phyloP scores from a whole-genome alignment of 495 filamentous ascomycete species.

The Daldinia loculata region DNA sequence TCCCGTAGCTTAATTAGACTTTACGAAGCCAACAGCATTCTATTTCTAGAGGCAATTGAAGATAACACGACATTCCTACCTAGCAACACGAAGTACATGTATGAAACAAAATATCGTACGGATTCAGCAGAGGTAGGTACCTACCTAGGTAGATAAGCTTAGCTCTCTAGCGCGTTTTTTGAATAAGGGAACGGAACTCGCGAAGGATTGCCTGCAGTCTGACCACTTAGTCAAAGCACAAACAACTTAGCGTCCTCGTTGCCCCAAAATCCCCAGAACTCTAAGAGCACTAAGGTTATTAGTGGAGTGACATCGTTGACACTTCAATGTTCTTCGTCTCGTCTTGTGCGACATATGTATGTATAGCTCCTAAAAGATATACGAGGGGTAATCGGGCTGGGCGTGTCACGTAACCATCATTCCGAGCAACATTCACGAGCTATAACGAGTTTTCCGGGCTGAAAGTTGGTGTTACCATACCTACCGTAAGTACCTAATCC shows the following conservation, averaged over 20 bases:
- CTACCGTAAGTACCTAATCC: conserved; percentile 12
- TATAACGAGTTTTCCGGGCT: conserved; percentile 9
- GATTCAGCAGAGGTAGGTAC: neutral
- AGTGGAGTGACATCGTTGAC: conserved; percentile 22
- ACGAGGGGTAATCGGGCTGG: conserved; percentile 7
- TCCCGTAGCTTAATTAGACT: neutral
- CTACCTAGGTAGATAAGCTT: conserved; percentile 14
- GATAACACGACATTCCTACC: conserved; percentile 17
- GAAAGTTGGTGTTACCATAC: conserved; percentile 25
- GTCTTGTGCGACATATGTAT: conserved; percentile 11
- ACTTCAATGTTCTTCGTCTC: neutral
- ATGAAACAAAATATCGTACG: conserved; percentile 13
- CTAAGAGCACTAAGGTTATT: conserved; percentile 19
- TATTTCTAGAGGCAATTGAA: conserved; percentile 12
- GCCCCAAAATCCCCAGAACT: conserved; percentile 31
- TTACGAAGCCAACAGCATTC: neutral
- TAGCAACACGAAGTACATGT: conserved; percentile 33
- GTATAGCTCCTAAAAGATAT: neutral
- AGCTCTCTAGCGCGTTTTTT: neutral
- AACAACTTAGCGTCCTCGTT: conserved; percentile 12
- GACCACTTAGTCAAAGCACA: conserved; percentile 23
- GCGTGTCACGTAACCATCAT: conserved; percentile 38
- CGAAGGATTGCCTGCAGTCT: conserved; percentile 33
- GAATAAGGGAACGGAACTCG: conserved; percentile 19
- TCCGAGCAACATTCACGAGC: conserved; percentile 26